Conservation (phyloP, 1,284 basidiomycete genomes). For the Leccinum subrobustum region DNA sequence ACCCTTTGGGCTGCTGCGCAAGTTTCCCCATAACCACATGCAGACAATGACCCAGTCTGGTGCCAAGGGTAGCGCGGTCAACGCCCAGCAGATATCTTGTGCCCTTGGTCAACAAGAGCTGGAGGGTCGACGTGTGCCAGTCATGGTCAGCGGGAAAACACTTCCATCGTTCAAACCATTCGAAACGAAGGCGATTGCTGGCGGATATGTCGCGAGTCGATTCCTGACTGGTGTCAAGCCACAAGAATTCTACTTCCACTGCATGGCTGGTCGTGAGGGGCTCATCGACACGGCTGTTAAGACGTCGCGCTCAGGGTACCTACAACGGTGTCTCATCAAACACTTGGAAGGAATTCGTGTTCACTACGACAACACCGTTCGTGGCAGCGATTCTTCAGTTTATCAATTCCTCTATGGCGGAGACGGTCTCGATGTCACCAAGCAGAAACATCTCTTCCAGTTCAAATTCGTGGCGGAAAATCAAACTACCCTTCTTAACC, state of each 20-base stretch:
- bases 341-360: conserved; percentile 96
- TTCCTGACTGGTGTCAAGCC: conserved; percentile 99
- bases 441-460: conserved; percentile 87
- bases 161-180: too few species aligned
- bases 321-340: too few species aligned
- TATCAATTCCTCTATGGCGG: conserved; percentile 99
- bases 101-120: conserved; percentile 96
- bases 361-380: conserved; percentile 98
- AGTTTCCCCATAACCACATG: conserved; percentile 99
- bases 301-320: too few species aligned
- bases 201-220: too few species aligned
- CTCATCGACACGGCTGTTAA: too few species aligned
- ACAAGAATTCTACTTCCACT: conserved; percentile 99
- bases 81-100: conserved; percentile 97
- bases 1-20: conserved; percentile 85
- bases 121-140: conserved; percentile 97
- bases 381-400: conserved; percentile 90
- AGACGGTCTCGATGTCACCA: conserved; percentile 95
- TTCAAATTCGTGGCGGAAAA: conserved; percentile 96
- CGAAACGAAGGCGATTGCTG: too few species aligned
- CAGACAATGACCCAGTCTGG: conserved; percentile 99
- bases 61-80: conserved; percentile 97
- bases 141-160: too few species aligned
- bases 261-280: conserved; percentile 99
- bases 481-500: conserved; percentile 75